Conservation (phyloP, 2,329 filamentous ascomycete genomes). For the Trichoderma atroviride region DNA sequence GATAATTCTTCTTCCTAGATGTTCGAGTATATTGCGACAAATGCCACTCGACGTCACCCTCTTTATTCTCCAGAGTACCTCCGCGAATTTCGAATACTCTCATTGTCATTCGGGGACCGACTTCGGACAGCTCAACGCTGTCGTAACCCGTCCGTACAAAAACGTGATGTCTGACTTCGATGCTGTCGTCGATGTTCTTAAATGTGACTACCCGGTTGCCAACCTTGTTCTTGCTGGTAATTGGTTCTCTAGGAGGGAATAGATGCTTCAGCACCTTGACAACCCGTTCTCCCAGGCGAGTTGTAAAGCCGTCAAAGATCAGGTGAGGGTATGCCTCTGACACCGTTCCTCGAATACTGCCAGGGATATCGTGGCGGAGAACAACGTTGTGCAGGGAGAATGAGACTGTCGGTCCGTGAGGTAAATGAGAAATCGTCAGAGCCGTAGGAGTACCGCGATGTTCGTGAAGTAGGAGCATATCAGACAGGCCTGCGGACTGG, state of each 20-base stretch:
- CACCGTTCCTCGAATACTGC: conserved; percentile 82
- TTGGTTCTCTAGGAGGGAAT: conserved; percentile 83
- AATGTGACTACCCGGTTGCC: conserved; percentile 91
- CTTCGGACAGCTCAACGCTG: conserved; percentile 84
- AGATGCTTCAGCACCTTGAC: conserved; percentile 91
- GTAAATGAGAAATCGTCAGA: conserved; percentile 82
- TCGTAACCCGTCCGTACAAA: conserved; percentile 93
- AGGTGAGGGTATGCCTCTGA: conserved; percentile 92
- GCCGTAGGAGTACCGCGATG: conserved; percentile 91
- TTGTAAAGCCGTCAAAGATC: conserved; percentile 92
- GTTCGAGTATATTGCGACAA: conserved; percentile 94
- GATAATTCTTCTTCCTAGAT: conserved; percentile 91
- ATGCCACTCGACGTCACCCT: conserved; percentile 95
- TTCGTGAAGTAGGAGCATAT: conserved; percentile 87
- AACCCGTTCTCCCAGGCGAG: conserved; percentile 76
- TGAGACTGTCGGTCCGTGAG: conserved; percentile 77
- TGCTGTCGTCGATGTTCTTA: conserved; percentile 89
- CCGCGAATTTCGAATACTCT: conserved; percentile 88
- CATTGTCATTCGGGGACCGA: conserved; percentile 97
- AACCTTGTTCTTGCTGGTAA: conserved; percentile 71
- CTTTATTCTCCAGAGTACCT: conserved; percentile 90
- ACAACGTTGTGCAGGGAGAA: conserved; percentile 94
- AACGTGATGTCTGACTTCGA: conserved; percentile 81
- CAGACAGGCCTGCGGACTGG: conserved; percentile 76
- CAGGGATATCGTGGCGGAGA: conserved; percentile 88